A percentile compares a stretch with the other conserved stretches of the same genome.
Conservation (phyloP, 1,139 yeast species). For the Geotrichum australiense region DNA sequence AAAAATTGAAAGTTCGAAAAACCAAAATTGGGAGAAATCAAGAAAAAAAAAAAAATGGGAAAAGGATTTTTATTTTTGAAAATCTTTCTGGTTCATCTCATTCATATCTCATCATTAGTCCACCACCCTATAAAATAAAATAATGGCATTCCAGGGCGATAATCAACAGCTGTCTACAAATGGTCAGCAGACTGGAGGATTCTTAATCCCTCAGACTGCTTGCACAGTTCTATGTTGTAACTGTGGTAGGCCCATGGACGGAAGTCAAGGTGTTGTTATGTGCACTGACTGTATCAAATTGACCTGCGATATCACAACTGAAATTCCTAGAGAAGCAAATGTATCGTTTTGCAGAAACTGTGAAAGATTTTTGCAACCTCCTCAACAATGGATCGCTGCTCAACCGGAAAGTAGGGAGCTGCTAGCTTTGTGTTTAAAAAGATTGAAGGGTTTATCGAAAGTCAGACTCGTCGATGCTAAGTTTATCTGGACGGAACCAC, state of each 20-base stretch:
- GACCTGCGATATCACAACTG: conserved; percentile 90
- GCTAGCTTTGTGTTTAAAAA: conserved; percentile 79
- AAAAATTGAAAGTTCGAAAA: too few relatives aligned
- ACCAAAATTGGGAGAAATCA: neutral
- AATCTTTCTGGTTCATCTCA: neutral
- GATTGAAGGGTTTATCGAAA: conserved; percentile 80
- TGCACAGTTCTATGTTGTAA: conserved; percentile 86
- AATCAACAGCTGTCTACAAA: conserved; percentile 2
- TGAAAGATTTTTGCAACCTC: conserved; percentile 93
- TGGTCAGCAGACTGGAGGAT: conserved; percentile 15
- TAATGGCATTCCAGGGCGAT: too few relatives aligned
- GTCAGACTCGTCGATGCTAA: conserved; percentile 90
- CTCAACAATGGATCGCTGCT: conserved; percentile 86
- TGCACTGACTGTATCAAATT: conserved; percentile 95
- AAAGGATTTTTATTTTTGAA: neutral
- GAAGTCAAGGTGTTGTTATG: conserved; percentile 89
- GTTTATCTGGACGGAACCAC: conserved; percentile 98
- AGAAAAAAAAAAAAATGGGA: neutral
- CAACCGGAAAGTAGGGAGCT: conserved; percentile 89
- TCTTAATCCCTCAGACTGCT: conserved; percentile 38
- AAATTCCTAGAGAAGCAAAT: conserved; percentile 92
- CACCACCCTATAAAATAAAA: too few relatives aligned
- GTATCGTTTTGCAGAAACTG: conserved; percentile 94
- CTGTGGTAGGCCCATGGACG: conserved; percentile 99
- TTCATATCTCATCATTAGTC: conserved; percentile 5